These are phyloP conservation scores for Eucalyptus pauciflora DNA, from an alignment of 345 rosid genomes.

Conservation along the genomic window DNA sequence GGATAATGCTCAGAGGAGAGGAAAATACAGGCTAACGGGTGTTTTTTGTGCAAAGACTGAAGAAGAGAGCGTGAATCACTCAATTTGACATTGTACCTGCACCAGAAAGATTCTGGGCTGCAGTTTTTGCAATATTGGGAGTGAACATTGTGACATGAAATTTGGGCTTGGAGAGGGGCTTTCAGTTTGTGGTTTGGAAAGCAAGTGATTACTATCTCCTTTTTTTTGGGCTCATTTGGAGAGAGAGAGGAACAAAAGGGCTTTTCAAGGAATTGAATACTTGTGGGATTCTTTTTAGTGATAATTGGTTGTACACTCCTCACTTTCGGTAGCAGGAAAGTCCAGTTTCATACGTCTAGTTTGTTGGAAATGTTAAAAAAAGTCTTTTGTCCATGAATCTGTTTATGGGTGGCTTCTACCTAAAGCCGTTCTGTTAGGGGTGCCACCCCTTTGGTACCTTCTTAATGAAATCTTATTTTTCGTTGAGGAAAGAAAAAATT, in stretches of 20 bases:
- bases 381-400: neutral
- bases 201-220: neutral
- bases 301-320: neutral
- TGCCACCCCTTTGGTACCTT: neutral
- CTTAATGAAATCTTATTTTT: neutral
- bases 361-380: neutral
- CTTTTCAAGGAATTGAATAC: neutral
- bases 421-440: neutral
- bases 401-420: neutral
- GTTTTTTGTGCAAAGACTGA: neutral
- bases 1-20: neutral
- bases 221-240: neutral
- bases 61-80: neutral
- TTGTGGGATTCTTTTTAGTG: neutral
- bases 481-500: neutral
- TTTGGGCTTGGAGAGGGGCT: neutral
- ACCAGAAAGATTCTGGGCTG: neutral
- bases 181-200: neutral
- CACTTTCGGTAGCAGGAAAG: neutral
- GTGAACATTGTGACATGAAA: neutral
- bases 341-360: neutral
- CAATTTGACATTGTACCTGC: neutral
- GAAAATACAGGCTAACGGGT: neutral
- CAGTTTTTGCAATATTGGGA: neutral
- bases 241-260: neutral